Conservation (phyloP, 148 eudicot genomes). For the Rhododendron ovatum region DNA sequence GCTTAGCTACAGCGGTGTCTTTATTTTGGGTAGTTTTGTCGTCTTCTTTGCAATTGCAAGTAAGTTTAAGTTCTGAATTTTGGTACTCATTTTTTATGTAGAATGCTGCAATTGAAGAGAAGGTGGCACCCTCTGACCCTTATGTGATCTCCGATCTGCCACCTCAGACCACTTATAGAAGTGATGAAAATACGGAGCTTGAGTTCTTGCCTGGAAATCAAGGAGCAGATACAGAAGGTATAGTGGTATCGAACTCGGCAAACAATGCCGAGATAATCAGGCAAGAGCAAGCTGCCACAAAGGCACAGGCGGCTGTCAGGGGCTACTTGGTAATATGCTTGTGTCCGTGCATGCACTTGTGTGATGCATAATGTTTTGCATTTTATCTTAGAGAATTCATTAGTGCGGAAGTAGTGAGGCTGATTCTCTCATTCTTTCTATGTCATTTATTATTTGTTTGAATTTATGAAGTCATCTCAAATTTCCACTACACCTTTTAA, state of each 20-base stretch:
- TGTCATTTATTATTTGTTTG: background rate
- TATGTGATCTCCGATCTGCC: constrained; percentile 35
- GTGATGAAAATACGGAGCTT: constrained; percentile 30
- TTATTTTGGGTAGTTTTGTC: background rate
- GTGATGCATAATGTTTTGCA: background rate
- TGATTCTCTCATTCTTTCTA: background rate
- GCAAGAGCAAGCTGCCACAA: constrained; percentile 45
- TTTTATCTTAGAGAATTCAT: background rate
- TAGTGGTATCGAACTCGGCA: constrained; percentile 7
- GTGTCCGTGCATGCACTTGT: background rate
- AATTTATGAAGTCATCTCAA: background rate
- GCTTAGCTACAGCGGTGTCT: background rate
- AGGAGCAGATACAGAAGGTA: constrained; percentile 12
- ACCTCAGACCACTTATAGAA: constrained; percentile 28
- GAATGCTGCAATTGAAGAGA: constrained; percentile 57
- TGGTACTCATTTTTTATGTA: constrained; percentile 18
- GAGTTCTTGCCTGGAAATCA: constrained; percentile 24
- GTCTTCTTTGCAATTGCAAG: background rate
- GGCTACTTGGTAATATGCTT: constrained; percentile 48
- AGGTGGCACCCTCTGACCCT: constrained; percentile 36
- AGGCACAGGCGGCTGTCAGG: constrained; percentile 56
- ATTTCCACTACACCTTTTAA: background rate
- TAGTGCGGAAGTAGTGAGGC: background rate
- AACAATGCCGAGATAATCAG: constrained; percentile 24
- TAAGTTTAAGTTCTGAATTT: background rate